phyloP scores from a whole-genome alignment of 2,329 filamentous ascomycete species.

The Karstenula rhodostoma region DNA sequence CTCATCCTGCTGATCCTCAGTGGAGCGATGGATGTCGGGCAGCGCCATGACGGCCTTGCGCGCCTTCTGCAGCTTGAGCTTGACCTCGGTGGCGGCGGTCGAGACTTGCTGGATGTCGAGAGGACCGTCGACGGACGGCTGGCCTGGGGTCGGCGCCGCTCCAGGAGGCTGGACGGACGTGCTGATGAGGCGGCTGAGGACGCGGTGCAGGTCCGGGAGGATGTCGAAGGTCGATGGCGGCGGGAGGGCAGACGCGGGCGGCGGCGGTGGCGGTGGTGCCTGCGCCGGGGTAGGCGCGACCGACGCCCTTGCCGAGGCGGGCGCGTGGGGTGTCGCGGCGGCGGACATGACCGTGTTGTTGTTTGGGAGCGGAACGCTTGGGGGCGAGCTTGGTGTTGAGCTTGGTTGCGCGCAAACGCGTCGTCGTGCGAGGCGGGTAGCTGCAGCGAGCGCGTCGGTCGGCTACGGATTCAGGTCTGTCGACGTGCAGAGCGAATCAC shows the following conservation, averaged over 20 bases:
- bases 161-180: conserved; percentile 47
- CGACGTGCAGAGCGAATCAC: conserved; percentile 18
- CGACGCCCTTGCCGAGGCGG: conserved; percentile 42
- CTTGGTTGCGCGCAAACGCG: conserved; percentile 15
- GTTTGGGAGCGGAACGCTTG: background rate
- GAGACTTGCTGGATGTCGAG: conserved; percentile 79
- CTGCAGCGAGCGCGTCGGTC: conserved; percentile 9
- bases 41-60: conserved; percentile 70
- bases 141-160: conserved; percentile 34
- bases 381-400: conserved; percentile 29
- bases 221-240: conserved; percentile 86
- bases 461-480: conserved; percentile 14
- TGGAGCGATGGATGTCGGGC: conserved; percentile 73
- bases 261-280: conserved; percentile 33
- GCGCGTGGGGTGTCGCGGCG: conserved; percentile 43
- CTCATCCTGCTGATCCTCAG: conserved; percentile 75
- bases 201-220: conserved; percentile 79
- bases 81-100: conserved; percentile 78
- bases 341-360: conserved; percentile 37
- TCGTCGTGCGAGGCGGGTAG: conserved; percentile 22
- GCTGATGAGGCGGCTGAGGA: conserved; percentile 76
- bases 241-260: conserved; percentile 68
- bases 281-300: conserved; percentile 42
- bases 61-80: conserved; percentile 83
- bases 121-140: conserved; percentile 42